Evolutionary conservation across 106 monocot genomes (phyloP), one percentile per base, ranked within the genome.

Genomic region (Acorus calamus): DNA sequence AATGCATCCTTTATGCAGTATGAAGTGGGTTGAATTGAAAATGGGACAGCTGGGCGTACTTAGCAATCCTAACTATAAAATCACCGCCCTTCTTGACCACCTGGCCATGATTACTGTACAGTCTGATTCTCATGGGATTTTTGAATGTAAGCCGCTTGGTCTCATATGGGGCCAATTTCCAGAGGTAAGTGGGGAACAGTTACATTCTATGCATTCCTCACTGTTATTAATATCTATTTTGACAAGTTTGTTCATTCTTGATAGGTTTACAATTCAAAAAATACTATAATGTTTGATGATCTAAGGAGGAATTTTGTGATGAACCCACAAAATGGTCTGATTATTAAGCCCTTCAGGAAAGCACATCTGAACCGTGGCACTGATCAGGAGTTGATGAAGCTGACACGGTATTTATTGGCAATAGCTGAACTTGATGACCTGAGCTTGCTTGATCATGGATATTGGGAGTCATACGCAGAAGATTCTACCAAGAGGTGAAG

Each of bases 281-380:
- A 99, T 64, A 83, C 92, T 12, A 86, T 99, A 53, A 99, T 99
- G 92, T 88, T 99, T 69, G 92, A 99, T 65, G 98, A 99, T 54
- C 86, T 99, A 1, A 73, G 76, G 72, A 83, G 98, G 73, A 99
- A 99, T 69, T 99, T 92, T 65, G 98, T 92, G 73, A 99, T 99
- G 98, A 99, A 99, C 66, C 98, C 98, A 55, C 88, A 92, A 75
- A 98, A 99, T 76, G 98, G 98, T 14, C 88, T 99, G 10, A 78
- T 77, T 3, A 92, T 99, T 43, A 88, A 73, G 53, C 98, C 98
- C 46, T 99, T 92, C 60, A 80, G 71, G 70, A 88, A 81, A 61
- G 88, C 98, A 12, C 92, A 92, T 70, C 58, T 80, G 66, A 92
- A 99, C 57, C 67, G 92, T 46, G 61, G 67, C 68, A 88, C 57